Evolutionary conservation across 2,329 filamentous ascomycete genomes (phyloP), one percentile per base, ranked within the genome.

Genomic region (Elsinoe arachidis): DNA sequence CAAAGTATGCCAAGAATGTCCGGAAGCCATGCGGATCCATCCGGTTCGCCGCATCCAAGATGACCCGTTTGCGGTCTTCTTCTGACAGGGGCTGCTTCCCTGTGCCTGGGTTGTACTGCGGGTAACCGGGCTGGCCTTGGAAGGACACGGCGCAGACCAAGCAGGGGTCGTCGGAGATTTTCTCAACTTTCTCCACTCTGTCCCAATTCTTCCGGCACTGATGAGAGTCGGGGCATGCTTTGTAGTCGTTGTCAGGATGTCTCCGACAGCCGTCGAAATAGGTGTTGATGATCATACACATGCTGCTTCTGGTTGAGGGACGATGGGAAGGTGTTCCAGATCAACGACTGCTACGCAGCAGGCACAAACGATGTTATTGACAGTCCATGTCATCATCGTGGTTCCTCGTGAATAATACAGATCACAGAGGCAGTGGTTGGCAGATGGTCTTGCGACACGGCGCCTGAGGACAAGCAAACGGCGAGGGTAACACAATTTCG

Each of bases 11-110:
- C 46, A 51, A 15, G n/a, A 34, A 51, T 2, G 26, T 35, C 30
- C 26, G 33, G 46, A 51, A 51, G 26, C 30, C 46, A 51, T 51
- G 26, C 17, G 46, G 23, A 30, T 51, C 46, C 46, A 51, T 51
- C 26, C 46, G 46, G 14, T 17, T 35, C 14, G 46, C 46, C 11
- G 46, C 46, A 34, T 34, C 26, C 26, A 34, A 17, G 46, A 51
- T 35, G 26, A 34, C 26, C 21, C 34, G 26, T 15, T 34, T 34
- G 14, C 46, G 46, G 3, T 34, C 46, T 5, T 51, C 46, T 17
- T 35, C 46, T 10, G 26, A 34, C 46, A 51, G 11, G 26, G 33
- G 26, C 5, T 15, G 21, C 30, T 19, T 17, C 3, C 26, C 26
- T 35, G 33, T 51, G 7, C 46, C 26, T 6, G 33, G 46, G 12